Evolutionary conservation across 148 eudicot species (phyloP).

Genomic region (Silene uniflora): DNA sequence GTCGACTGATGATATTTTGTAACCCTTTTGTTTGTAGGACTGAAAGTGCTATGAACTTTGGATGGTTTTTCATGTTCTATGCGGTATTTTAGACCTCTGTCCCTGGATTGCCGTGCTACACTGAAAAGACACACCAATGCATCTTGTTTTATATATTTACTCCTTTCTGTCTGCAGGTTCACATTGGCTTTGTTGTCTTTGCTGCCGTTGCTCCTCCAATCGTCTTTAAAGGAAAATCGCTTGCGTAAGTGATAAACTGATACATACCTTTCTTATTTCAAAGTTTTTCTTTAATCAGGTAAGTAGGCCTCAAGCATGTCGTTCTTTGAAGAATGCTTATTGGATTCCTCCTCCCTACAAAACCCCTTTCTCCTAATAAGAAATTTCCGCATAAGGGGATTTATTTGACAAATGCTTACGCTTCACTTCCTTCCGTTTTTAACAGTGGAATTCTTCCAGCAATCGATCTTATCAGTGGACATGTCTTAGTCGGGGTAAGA

Average conservation of each 20-base stretch:
- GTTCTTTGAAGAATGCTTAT: too few species aligned
- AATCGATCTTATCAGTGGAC: slow-evolving; percentile 49
- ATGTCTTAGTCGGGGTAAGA: slow-evolving; percentile 76
- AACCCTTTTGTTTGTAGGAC: slow-evolving; percentile 38
- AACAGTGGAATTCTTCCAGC: slow-evolving; percentile 90
- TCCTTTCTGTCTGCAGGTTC: slow-evolving; percentile 41
- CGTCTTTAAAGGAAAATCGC: slow-evolving; percentile 67
- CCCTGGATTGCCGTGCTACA: neutral
- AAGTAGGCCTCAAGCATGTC: too few species aligned
- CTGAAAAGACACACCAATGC: neutral
- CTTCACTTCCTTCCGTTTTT: neutral
- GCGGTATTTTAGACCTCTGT: slow-evolving; percentile 36
- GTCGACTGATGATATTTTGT: slow-evolving; percentile 3
- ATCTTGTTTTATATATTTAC: neutral
- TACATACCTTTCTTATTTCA: neutral
- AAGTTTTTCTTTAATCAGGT: neutral
- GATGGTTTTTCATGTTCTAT: slow-evolving; percentile 85
- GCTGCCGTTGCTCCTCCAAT: slow-evolving; percentile 79
- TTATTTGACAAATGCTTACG: neutral
- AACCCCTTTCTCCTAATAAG: neutral
- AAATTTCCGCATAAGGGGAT: neutral
- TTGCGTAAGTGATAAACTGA: slow-evolving; percentile 45
- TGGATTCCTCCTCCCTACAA: too few species aligned
- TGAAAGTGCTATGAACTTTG: slow-evolving; percentile 78
- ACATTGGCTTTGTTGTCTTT: slow-evolving; percentile 57